Base-by-base conservation (phyloP, 257 asterid genomes). In the Capsicum rhomboideum region DNA sequence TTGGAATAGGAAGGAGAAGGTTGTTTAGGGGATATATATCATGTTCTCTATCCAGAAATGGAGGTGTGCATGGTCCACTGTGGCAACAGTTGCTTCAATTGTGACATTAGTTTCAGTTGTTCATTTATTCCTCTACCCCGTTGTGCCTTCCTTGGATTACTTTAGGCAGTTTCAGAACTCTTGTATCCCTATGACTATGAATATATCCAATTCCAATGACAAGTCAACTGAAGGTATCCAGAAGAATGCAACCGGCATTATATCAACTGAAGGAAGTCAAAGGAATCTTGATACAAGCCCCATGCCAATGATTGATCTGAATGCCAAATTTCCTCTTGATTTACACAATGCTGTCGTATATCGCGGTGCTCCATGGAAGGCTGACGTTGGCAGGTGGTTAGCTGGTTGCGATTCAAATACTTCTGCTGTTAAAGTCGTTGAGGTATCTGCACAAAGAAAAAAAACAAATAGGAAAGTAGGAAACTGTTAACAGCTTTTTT, bases 311-410 rank as follows among this genome's bases (percentile, higher is more conserved):
- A 86, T 92, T 85, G 92, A 91, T 88, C 84, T 94, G 79, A 92
- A 82, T 59, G 88, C 75, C 85, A 90, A 56, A 74, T 93, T 89
- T 88, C 95, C 97, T 42, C 71, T 88, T 63, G 98, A 97, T 88
- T 83, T 85, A 82, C 97, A 89, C 77, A 89, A 91, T 86, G 93
- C 96, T 58, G 98, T 97, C 69, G 85, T 91, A 58, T 93, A 94
- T 80, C 92, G 88, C 46, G 94, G 91, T 85, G 98, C 98, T 83
- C 98, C 98, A 4, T 97, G 99, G 99, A 94, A 91, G 87, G 93
- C 93, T 81, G 93, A 90, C 88, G 86, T 97, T 78, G 99, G 99
- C 54, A 88, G 91, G 59, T 97, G 99, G 99, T 85, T 97, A 85
- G 93, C 97, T 54, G 97, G 96, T 10, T 97, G 99, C 82, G 90